Conservation (phyloP, 2,329 filamentous ascomycete genomes). For the Colletotrichum sublineola region DNA sequence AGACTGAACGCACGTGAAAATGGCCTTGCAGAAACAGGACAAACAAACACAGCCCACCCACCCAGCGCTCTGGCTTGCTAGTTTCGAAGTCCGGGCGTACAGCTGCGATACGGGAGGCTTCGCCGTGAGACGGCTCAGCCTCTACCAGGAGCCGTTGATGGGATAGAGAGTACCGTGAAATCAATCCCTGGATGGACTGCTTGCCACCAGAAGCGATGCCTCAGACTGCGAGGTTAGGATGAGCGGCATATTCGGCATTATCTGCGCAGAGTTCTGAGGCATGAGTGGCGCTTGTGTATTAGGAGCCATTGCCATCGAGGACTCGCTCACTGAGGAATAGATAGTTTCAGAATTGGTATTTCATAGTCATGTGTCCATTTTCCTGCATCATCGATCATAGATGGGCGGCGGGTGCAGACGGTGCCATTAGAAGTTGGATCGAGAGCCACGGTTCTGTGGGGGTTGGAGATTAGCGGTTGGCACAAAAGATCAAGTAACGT, state of each 20-base stretch:
- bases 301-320: neutral
- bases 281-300: neutral
- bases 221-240: constrained; percentile 1
- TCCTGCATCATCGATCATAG: neutral
- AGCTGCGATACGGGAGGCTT: neutral
- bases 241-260: neutral
- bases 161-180: neutral
- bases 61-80: constrained; percentile 13
- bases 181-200: too few relatives aligned
- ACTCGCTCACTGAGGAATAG: constrained; percentile 13
- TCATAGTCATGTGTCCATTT: neutral
- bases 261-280: constrained; percentile 9
- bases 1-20: neutral
- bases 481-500: constrained; percentile 1
- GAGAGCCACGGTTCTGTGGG: neutral
- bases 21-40: neutral
- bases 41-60: constrained; percentile 12
- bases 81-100: constrained; percentile 10
- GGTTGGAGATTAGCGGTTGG: neutral
- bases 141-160: neutral
- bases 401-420: neutral
- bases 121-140: constrained; percentile 30
- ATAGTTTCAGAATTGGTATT: constrained; percentile 2
- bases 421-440: neutral
- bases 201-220: neutral